A percentile compares a stretch with the other conserved stretches of the same genome.
phyloP scores from a whole-genome alignment of 2,329 filamentous ascomycete genomes.

The Aureobasidium sp. region DNA sequence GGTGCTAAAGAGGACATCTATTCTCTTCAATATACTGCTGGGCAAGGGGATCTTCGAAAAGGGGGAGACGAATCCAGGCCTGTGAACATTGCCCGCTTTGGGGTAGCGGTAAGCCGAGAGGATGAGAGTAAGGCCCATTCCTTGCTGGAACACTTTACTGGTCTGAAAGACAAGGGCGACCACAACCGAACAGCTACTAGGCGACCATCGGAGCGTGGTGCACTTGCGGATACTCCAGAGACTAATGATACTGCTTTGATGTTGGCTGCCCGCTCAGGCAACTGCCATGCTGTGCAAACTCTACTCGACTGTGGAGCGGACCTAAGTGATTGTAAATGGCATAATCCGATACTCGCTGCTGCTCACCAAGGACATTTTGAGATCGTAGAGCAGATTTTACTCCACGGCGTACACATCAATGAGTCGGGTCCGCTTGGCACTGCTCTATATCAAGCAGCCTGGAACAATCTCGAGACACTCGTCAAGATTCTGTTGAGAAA shows the following conservation, averaged over 20 bases:
- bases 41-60: neutral
- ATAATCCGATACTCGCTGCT: too few relatives aligned
- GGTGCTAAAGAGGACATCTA: neutral
- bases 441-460: neutral
- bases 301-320: neutral
- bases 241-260: neutral
- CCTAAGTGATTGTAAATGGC: too few relatives aligned
- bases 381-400: too few relatives aligned
- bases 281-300: neutral
- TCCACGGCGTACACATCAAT: neutral
- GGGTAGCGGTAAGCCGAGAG: neutral
- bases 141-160: too few relatives aligned
- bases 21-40: neutral
- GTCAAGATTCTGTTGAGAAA: neutral
- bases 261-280: neutral
- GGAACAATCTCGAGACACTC: neutral
- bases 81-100: neutral
- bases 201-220: neutral
- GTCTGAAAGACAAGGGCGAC: neutral
- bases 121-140: too few relatives aligned
- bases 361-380: too few relatives aligned
- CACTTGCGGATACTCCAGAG: neutral
- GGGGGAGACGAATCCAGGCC: too few relatives aligned
- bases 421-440: neutral
- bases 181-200: neutral